Evolutionary conservation across 768 basidiomycete genomes (phyloP).

Genomic region (Tricholoma hemisulphureum): DNA sequence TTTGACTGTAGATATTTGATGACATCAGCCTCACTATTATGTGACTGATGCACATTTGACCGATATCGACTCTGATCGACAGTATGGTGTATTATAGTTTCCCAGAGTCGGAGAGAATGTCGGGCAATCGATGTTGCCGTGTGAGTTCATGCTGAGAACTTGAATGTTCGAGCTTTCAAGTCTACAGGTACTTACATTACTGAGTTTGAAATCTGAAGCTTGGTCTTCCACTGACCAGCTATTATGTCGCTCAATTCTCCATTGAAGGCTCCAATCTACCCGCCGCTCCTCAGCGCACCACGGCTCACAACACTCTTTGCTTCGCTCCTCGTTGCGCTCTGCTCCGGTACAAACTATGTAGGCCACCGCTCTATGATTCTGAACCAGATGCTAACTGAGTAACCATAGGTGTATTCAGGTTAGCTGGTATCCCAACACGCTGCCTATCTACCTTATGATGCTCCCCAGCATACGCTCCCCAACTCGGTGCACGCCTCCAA

Average conservation of each 20-base stretch:
- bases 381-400: constrained; percentile 1
- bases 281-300: constrained; percentile 35
- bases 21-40: too few relatives aligned
- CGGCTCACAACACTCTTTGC: constrained; percentile 50
- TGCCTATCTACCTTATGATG: background rate
- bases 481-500: constrained; percentile 72
- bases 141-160: too few relatives aligned
- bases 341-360: constrained; percentile 77
- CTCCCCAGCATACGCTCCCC: constrained; percentile 74
- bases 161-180: too few relatives aligned
- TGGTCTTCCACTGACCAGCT: background rate
- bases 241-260: background rate
- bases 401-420: constrained; percentile 43
- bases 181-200: too few relatives aligned
- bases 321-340: constrained; percentile 58
- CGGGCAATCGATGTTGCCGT: too few relatives aligned
- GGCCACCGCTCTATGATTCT: constrained; percentile 24
- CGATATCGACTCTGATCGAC: too few relatives aligned
- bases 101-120: too few relatives aligned
- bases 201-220: too few relatives aligned
- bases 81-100: too few relatives aligned
- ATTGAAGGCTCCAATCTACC: constrained; percentile 6
- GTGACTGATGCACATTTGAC: too few relatives aligned
- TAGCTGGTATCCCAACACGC: constrained; percentile 10
- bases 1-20: too few relatives aligned